Evolutionary conservation across 2,329 filamentous ascomycete genomes (phyloP), one percentile per base, ranked within the genome.

Genomic region (Ophiognomonia clavigignenti-juglandacearum): DNA sequence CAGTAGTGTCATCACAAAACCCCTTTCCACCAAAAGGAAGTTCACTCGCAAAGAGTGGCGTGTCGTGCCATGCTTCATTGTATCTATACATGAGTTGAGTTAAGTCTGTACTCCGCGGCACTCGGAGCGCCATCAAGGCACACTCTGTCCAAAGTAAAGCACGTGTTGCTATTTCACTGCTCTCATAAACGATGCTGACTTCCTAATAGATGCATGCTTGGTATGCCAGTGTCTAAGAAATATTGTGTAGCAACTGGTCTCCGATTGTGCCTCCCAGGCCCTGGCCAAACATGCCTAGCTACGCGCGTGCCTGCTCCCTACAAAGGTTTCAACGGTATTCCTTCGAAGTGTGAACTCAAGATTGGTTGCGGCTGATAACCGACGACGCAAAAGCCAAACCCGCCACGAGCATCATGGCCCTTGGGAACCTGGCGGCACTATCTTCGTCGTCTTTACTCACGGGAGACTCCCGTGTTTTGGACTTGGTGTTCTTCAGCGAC

Each of bases 341-440:
- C n/a, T n/a, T n/a, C n/a, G 7, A 5, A 13, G 9, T 6, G 9
- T 18, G 8, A 9, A 6, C 31, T 48, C 23, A 51, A 27, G 27
- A 24, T 16, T 43, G 44, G 4, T 29, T 20, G 38, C 47, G 47
- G 35, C 54, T 45, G 7, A 59, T 50, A 40, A 58, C 50, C 41
- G 57, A 53, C 22, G 58, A 57, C 3, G 58, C 45, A 32, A 61
- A 47, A 4, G 56, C 54, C 53, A 59, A 43, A 6, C 61, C 57
- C 4, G 61, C 61, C 51, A 64, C 54, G 39, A 62, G 35, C 54
- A 61, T 54, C 52, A 62, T 56, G 42, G 65, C 54, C 16, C 55
- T 46, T 0, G 60, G 57, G 24, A 64, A 45, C 6, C 47, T 19
- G 23, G 44, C 35, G 4, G 42, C 39, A 7, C 23, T 40, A 4